Evolutionary conservation across 2,329 filamentous ascomycete genomes (phyloP).

Genomic region (Aspergillus phoenicis): DNA sequence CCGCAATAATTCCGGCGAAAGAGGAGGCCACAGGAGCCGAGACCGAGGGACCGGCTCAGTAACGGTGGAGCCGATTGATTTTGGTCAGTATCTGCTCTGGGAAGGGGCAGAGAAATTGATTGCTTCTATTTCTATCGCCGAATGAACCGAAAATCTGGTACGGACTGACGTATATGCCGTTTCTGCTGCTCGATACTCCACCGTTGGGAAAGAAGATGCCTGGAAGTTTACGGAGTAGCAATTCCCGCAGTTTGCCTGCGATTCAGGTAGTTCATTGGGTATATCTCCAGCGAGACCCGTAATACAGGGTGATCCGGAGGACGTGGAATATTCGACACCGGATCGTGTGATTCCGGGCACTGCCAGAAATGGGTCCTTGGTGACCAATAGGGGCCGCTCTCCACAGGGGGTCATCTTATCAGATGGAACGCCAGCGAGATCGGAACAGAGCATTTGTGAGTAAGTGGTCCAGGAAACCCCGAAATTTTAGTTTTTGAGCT

Average conservation of each 20-base stretch:
- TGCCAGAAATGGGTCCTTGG: not conserved
- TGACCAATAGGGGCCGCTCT: not conserved
- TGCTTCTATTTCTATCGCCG: not conserved
- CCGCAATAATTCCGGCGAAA: not conserved
- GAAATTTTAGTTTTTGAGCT: not conserved
- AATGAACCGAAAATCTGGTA: not conserved
- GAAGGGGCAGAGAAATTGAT: not conserved
- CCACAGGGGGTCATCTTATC: constrained; percentile 2
- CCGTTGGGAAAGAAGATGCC: not conserved
- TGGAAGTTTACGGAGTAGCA: not conserved
- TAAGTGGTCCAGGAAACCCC: not conserved
- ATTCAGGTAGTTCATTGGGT: not conserved
- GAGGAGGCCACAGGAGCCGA: constrained; percentile 4
- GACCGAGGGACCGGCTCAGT: constrained; percentile 4
- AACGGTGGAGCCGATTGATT: constrained; percentile 8
- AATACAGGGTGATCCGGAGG: not conserved
- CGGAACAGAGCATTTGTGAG: not conserved
- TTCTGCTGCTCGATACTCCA: not conserved
- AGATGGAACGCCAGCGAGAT: constrained; percentile 2
- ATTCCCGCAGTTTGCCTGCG: not conserved
- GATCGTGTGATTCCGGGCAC: constrained; percentile 7
- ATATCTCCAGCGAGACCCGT: not conserved
- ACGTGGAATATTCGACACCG: not conserved
- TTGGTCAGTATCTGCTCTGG: not conserved
- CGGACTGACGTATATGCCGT: not conserved